These are phyloP conservation scores for Penicillium nordicum DNA, from an alignment of 2,329 filamentous ascomycete genomes.

Conservation along the genomic window DNA sequence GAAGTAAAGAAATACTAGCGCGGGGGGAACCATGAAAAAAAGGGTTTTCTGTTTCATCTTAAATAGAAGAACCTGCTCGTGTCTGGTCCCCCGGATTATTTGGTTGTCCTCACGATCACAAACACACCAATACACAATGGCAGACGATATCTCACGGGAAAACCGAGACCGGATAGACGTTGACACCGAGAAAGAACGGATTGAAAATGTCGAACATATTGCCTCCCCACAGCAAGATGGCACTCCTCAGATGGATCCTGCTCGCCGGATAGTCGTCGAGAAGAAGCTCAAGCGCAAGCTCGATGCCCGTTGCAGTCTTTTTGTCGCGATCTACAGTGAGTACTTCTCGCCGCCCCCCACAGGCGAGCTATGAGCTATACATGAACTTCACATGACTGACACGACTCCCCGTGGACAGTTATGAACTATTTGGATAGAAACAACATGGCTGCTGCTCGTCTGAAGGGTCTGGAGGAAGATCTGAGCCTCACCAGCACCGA, in stretches of 20 bases:
- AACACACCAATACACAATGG: conserved; percentile 10
- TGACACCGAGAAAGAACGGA: conserved; percentile 18
- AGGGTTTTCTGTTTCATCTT: not conserved
- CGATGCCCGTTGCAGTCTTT: conserved; percentile 26
- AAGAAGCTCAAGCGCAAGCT: conserved; percentile 29
- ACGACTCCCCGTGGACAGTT: too few species aligned
- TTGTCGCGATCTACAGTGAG: conserved; percentile 24
- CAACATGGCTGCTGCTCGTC: conserved; percentile 41
- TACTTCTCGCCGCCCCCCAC: not conserved
- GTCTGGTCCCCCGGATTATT: not conserved
- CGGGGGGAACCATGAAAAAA: not conserved
- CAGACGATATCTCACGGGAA: conserved; percentile 20
- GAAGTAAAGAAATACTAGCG: conserved; percentile 5
- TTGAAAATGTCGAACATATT: conserved; percentile 21
- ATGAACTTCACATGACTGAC: not conserved
- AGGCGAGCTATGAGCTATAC: not conserved
- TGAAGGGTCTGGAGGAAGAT: conserved; percentile 40
- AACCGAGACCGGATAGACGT: conserved; percentile 10
- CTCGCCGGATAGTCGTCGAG: conserved; percentile 22
- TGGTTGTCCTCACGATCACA: not conserved
- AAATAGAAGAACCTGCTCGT: not conserved
- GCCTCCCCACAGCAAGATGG: conserved; percentile 6
- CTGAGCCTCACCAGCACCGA: conserved; percentile 34
- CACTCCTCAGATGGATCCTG: conserved; percentile 20
- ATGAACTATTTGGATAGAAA: conserved; percentile 43